Evolutionary conservation across 768 basidiomycete species (phyloP).

Genomic region (Amanita rimosa): DNA sequence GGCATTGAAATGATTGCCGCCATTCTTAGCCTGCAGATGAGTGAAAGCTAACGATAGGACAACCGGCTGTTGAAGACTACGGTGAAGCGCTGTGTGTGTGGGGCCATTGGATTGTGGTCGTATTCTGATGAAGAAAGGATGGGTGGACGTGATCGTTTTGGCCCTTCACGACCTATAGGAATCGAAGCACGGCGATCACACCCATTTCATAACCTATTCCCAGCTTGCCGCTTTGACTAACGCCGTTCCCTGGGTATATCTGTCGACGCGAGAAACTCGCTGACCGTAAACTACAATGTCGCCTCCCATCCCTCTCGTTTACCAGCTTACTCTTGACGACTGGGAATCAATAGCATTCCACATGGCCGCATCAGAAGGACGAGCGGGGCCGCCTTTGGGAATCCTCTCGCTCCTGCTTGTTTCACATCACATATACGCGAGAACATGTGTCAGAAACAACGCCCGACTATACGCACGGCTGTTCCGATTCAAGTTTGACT

Average conservation of each 20-base stretch:
- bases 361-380: conserved; percentile 19
- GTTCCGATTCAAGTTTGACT: conserved; percentile 35
- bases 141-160: background rate
- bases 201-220: conserved; percentile 8
- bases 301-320: conserved; percentile 9
- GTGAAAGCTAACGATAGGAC: background rate
- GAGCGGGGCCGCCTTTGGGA: conserved; percentile 32
- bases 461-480: conserved; percentile 29
- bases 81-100: background rate
- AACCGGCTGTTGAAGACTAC: background rate
- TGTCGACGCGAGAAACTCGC: background rate
- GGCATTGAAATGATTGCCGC: background rate
- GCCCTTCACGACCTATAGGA: conserved; percentile 1
- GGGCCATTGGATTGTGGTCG: background rate
- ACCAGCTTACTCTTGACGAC: conserved; percentile 16
- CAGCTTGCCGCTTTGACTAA: conserved; percentile 8
- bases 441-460: conserved; percentile 24
- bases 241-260: conserved; percentile 1
- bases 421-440: conserved; percentile 22
- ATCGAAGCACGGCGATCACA: conserved; percentile 22
- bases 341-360: conserved; percentile 33
- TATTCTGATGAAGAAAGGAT: background rate
- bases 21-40: background rate
- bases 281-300: conserved; percentile 8
- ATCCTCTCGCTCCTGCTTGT: conserved; percentile 27